These are phyloP conservation scores for Pseudocercospora vitis DNA, from an alignment of 2,329 filamentous ascomycete species.

Conservation along the genomic window DNA sequence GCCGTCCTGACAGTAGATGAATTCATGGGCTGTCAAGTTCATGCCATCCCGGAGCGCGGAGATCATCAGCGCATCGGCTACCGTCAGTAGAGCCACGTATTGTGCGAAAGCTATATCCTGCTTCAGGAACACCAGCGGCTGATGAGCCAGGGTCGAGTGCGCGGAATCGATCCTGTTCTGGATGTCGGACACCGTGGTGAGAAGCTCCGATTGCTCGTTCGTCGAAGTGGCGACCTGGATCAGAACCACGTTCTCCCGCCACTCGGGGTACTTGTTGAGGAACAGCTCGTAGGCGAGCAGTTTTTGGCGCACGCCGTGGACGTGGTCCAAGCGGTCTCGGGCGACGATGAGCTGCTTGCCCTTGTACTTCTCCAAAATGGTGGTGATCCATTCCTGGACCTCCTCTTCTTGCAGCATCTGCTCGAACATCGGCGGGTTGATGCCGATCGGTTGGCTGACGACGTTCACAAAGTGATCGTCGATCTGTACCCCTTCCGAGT, in stretches of 20 bases:
- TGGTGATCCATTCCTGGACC: slow-evolving; percentile 75
- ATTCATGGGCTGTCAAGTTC: slow-evolving; percentile 95
- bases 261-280: slow-evolving; percentile 88
- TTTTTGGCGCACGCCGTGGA: slow-evolving; percentile 91
- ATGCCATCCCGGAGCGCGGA: slow-evolving; percentile 94
- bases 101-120: slow-evolving; percentile 92
- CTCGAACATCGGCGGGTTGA: slow-evolving; percentile 73
- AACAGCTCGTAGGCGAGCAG: slow-evolving; percentile 89
- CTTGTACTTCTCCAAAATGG: slow-evolving; percentile 78
- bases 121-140: slow-evolving; percentile 89
- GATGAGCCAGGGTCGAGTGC: slow-evolving; percentile 86
- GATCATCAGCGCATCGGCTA: slow-evolving; percentile 90
- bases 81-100: slow-evolving; percentile 85
- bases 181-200: slow-evolving; percentile 87
- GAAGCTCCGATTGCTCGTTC: slow-evolving; percentile 82
- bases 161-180: slow-evolving; percentile 90
- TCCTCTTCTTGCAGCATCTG: slow-evolving; percentile 61
- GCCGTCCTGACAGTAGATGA: slow-evolving; percentile 88
- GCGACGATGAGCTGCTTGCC: slow-evolving; percentile 90
- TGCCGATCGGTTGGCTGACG: slow-evolving; percentile 80
- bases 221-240: slow-evolving; percentile 93
- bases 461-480: slow-evolving; percentile 94
- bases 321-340: slow-evolving; percentile 88
- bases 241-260: slow-evolving; percentile 80
- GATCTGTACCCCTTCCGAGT: slow-evolving; percentile 80